phyloP scores from a whole-genome alignment of 495 filamentous ascomycete species.

The Lasiosphaeriaceae sp. region DNA sequence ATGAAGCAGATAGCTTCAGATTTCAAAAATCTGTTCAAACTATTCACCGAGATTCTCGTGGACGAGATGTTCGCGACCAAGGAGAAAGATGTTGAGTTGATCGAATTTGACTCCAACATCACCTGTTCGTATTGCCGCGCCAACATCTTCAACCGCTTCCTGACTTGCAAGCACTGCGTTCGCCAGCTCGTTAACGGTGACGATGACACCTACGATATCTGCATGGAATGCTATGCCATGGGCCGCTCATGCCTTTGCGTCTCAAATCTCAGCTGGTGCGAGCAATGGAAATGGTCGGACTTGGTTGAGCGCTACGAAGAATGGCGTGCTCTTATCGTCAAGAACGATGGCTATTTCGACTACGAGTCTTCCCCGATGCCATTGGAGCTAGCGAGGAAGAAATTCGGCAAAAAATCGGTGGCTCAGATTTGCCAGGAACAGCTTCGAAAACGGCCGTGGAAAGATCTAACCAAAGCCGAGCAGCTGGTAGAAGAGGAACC shows the following conservation, averaged over 20 bases:
- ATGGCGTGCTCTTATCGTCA: conserved; percentile 74
- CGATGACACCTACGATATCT: conserved; percentile 85
- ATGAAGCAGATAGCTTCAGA: conserved; percentile 67
- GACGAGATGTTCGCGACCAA: conserved; percentile 76
- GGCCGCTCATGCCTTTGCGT: conserved; percentile 87
- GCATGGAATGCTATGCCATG: conserved; percentile 95
- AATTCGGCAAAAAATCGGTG: conserved; percentile 64
- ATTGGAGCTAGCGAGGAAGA: conserved; percentile 60
- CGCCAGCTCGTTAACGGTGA: conserved; percentile 53
- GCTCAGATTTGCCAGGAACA: conserved; percentile 91
- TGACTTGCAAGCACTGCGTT: conserved; percentile 81
- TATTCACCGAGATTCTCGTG: conserved; percentile 73
- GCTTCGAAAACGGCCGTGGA: conserved; percentile 64
- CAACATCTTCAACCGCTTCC: conserved; percentile 95
- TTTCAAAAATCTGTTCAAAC: conserved; percentile 69
- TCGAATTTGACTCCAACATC: conserved; percentile 80
- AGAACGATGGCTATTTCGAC: conserved; percentile 57
- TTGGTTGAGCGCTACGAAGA: conserved; percentile 72
- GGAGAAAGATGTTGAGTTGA: conserved; percentile 63
- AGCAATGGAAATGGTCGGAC: conserved; percentile 83
- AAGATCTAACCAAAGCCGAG: conserved; percentile 47
- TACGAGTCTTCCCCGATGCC: conserved; percentile 57
- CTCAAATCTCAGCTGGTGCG: conserved; percentile 81
- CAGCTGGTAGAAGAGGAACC: conserved; percentile 29
- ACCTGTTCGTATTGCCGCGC: conserved; percentile 94